Percentiles rank a stretch among this genome's conserved stretches.
Evolutionary conservation across 2,329 filamentous ascomycete species (phyloP).

Genomic region (Fusarium sp.): DNA sequence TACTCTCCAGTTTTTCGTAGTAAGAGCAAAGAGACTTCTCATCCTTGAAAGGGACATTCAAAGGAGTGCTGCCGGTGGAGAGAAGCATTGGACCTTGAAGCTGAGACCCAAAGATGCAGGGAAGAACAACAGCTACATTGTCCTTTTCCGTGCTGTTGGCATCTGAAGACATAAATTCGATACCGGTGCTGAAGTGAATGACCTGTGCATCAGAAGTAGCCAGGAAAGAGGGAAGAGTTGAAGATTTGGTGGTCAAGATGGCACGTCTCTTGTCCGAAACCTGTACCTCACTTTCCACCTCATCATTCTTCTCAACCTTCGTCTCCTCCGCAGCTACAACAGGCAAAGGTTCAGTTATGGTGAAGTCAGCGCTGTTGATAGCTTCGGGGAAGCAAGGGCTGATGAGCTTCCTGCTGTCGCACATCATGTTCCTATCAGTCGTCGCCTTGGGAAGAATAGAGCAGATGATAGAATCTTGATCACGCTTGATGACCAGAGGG

Average conservation of each 20-base stretch:
- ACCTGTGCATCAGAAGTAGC: not conserved
- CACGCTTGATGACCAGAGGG: constrained; percentile 9
- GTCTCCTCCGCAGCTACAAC: rapidly evolving
- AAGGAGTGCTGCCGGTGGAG: not conserved
- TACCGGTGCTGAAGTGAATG: not conserved
- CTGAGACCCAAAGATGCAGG: constrained; percentile 14
- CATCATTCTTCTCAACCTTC: rapidly evolving
- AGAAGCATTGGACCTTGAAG: constrained; percentile 1
- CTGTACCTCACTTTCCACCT: not conserved
- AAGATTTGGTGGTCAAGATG: not conserved
- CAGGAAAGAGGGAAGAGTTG: not conserved
- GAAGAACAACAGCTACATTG: not conserved
- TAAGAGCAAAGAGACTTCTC: not conserved
- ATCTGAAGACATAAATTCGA: not conserved
- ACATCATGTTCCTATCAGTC: not conserved
- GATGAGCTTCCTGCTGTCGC: not conserved
- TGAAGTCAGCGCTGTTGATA: constrained; percentile 1
- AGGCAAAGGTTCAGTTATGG: not conserved
- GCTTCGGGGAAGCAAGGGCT: constrained; percentile 15
- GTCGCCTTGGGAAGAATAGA: constrained; percentile 3
- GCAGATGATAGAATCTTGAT: not conserved
- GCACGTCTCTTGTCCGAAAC: not conserved
- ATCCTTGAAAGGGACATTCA: not conserved
- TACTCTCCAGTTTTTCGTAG: not conserved
- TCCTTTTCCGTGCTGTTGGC: rapidly evolving